phyloP scores from a whole-genome alignment of 164 flowering plant genomes.

The Warburgia ugandensis region DNA sequence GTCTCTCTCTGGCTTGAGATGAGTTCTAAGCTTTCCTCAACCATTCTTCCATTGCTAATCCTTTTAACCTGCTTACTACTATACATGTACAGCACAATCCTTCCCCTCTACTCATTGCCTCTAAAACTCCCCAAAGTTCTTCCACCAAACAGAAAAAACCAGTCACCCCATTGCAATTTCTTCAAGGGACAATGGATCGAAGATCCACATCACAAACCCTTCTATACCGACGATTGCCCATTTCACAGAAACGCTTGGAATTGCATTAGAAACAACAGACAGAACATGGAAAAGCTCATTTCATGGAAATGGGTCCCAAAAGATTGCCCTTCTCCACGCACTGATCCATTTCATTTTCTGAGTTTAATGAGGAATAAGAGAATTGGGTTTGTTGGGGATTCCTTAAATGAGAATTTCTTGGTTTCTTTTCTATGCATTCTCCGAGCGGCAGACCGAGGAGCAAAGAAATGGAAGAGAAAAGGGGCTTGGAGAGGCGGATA shows the following conservation, averaged over 20 bases:
- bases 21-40: conserved; percentile 32
- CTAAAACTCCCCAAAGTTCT: conserved; percentile 6
- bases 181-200: conserved; percentile 58
- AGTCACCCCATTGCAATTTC: conserved; percentile 44
- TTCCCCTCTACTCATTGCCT: conserved; percentile 20
- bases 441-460: conserved; percentile 59
- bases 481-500: conserved; percentile 97
- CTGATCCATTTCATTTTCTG: conserved; percentile 60
- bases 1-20: too few species aligned
- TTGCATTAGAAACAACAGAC: conserved; percentile 67
- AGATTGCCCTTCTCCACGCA: conserved; percentile 33
- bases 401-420: conserved; percentile 88
- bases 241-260: conserved; percentile 93
- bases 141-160: background rate
- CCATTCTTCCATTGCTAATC: conserved; percentile 36
- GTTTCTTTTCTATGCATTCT: conserved; percentile 63
- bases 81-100: conserved; percentile 45
- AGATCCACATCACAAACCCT: conserved; percentile 37
- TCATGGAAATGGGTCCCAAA: conserved; percentile 65
- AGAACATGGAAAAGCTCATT: conserved; percentile 71
- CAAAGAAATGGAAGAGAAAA: conserved; percentile 84
- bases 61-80: conserved; percentile 33
- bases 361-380: conserved; percentile 55
- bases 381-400: conserved; percentile 88
- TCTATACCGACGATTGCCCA: conserved; percentile 67